phyloP scores from a whole-genome alignment of 331 rosid species.

The Rosa hybrid region DNA sequence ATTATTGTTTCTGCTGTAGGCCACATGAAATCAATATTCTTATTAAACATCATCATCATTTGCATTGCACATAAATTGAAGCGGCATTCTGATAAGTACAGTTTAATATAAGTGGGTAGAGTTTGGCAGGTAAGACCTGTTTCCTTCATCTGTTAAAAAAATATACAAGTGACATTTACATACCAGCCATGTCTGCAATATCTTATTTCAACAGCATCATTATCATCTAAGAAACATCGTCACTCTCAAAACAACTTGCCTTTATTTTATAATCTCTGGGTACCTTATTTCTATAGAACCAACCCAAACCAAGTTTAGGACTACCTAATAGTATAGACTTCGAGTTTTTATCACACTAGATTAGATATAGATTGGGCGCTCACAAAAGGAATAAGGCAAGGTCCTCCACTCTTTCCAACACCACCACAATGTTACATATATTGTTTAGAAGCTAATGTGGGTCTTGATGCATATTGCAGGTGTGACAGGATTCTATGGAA shows the following conservation, averaged over 20 bases:
- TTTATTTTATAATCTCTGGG: neutral
- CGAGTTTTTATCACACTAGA: neutral
- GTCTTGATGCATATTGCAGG: constrained; percentile 38
- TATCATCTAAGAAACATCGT: neutral
- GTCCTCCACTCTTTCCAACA: neutral
- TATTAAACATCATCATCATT: neutral
- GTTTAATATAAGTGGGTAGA: constrained; percentile 6
- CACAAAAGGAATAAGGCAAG: too few relatives aligned
- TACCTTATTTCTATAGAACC: neutral
- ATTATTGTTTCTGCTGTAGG: neutral
- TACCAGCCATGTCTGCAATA: constrained; percentile 1
- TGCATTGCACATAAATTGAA: constrained; percentile 4
- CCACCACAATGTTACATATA: too few relatives aligned
- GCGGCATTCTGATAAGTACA: neutral
- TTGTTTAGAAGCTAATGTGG: constrained; percentile 12
- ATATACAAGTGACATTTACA: neutral
- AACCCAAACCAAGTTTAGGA: neutral
- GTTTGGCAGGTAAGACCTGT: constrained; percentile 13
- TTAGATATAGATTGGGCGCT: neutral
- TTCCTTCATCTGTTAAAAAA: neutral
- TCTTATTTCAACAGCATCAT: constrained; percentile 13
- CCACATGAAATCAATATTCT: constrained; percentile 1
- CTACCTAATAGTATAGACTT: neutral
- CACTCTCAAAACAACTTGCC: constrained; percentile 11
- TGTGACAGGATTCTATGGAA: constrained; percentile 95